Conservation (phyloP, 352 stramenopile species). For the Pilasporangium apinafurcum region DNA sequence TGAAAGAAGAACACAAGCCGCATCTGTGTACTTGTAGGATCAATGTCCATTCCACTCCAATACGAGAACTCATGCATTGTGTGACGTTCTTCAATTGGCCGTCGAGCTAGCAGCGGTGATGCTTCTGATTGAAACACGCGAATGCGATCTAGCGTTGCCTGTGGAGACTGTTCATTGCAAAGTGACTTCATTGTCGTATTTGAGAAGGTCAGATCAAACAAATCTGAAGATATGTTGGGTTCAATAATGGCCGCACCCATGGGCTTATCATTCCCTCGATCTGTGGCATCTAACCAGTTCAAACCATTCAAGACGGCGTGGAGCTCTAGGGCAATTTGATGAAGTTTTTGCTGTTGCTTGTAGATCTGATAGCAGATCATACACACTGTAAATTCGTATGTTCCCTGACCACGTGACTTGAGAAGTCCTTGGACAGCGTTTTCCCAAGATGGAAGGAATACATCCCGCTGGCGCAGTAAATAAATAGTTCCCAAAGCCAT, state of each 20-base stretch:
- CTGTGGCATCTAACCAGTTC: neutral
- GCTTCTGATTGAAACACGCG: slow-evolving; percentile 8
- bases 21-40: slow-evolving; percentile 66
- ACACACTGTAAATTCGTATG: slow-evolving; percentile 58
- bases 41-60: slow-evolving; percentile 36
- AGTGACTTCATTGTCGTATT: neutral
- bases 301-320: slow-evolving; percentile 13
- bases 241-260: neutral
- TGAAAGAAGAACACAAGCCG: slow-evolving; percentile 80
- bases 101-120: slow-evolving; percentile 3
- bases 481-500: slow-evolving; percentile 72
- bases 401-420: slow-evolving; percentile 20
- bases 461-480: slow-evolving; percentile 52
- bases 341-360: slow-evolving; percentile 56
- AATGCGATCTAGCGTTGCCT: slow-evolving; percentile 5
- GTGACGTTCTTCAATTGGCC: slow-evolving; percentile 4
- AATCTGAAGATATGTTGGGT: slow-evolving; percentile 1
- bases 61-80: slow-evolving; percentile 8
- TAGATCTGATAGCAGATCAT: slow-evolving; percentile 74
- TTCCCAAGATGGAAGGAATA: slow-evolving; percentile 52
- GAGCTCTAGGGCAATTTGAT: slow-evolving; percentile 36
- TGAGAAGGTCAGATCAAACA: slow-evolving; percentile 10
- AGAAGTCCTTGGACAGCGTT: slow-evolving; percentile 28
- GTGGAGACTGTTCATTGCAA: neutral
- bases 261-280: neutral